phyloP scores from a whole-genome alignment of 768 basidiomycete genomes.

The Amanita thiersii region DNA sequence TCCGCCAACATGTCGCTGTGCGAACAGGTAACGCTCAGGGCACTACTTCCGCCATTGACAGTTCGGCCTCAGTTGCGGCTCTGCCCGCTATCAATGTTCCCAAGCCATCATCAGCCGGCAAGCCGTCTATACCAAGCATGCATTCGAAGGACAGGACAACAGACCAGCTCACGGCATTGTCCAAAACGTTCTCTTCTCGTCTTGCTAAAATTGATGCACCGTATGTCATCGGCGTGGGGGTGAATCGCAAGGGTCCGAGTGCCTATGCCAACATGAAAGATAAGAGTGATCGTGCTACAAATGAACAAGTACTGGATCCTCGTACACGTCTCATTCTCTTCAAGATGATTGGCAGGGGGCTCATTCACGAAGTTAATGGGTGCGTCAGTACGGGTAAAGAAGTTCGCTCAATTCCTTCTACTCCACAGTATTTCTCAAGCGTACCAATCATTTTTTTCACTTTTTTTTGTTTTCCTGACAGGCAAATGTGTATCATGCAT shows the following conservation, averaged over 20 bases:
- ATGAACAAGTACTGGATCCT: constrained; percentile 93
- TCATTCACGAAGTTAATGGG: constrained; percentile 88
- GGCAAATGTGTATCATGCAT: constrained; percentile 97
- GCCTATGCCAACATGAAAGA: constrained; percentile 88
- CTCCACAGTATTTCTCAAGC: constrained; percentile 1
- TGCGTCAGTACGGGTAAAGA: constrained; percentile 99
- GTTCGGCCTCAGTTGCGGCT: constrained; percentile 42
- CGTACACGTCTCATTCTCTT: constrained; percentile 91
- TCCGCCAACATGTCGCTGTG: constrained; percentile 85
- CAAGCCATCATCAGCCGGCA: constrained; percentile 19
- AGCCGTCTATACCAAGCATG: constrained; percentile 14
- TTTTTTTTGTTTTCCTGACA: too few relatives aligned
- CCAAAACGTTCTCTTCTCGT: constrained; percentile 63
- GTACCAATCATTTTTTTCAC: constrained; percentile 7
- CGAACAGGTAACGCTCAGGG: constrained; percentile 65
- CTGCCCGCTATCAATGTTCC: constrained; percentile 73
- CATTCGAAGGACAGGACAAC: constrained; percentile 49
- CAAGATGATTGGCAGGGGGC: constrained; percentile 89
- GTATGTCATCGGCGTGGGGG: constrained; percentile 60
- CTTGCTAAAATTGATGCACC: constrained; percentile 70
- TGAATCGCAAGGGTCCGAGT: constrained; percentile 89
- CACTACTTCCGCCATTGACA: constrained; percentile 41
- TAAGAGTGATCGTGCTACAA: constrained; percentile 94
- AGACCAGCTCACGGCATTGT: constrained; percentile 66
- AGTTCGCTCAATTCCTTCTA: constrained; percentile 32